A percentile compares a stretch with the other conserved stretches of the same genome.
Conservation (phyloP, 768 basidiomycete genomes). For the Mycena albidolilacea region DNA sequence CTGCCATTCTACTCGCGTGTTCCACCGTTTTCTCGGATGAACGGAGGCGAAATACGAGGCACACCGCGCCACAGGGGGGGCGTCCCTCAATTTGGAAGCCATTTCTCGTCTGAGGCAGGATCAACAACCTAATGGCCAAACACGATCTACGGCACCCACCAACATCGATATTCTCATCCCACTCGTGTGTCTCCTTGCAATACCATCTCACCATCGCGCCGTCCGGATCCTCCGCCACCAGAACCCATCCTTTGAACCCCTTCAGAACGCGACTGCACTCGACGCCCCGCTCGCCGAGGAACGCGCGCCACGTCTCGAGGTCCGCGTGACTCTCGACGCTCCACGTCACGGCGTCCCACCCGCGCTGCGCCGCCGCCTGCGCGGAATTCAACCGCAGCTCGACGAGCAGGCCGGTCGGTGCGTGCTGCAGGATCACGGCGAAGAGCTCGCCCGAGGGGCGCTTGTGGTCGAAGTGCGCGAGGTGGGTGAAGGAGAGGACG, state of each 20-base stretch:
- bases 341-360: conserved; percentile 30
- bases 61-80: too few species aligned
- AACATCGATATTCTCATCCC: conserved; percentile 19
- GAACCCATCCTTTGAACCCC: conserved; percentile 21
- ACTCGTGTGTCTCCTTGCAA: conserved; percentile 27
- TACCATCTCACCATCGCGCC: conserved; percentile 28
- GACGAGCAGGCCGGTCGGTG: conserved; percentile 17
- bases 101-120: conserved; percentile 16
- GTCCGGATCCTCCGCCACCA: conserved; percentile 24
- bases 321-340: conserved; percentile 25
- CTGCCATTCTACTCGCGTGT: too few species aligned
- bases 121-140: not conserved
- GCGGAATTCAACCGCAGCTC: conserved; percentile 19
- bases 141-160: not conserved
- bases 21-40: too few species aligned
- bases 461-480: conserved; percentile 18
- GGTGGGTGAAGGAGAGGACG: conserved; percentile 22
- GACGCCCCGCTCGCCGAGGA: conserved; percentile 1
- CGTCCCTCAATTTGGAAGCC: conserved; percentile 16
- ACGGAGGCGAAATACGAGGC: too few species aligned
- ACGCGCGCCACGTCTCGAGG: conserved; percentile 24
- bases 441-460: conserved; percentile 9
- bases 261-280: conserved; percentile 22
- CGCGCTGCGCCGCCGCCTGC: conserved; percentile 22
- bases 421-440: conserved; percentile 19